Percentiles rank a stretch among this genome's conserved stretches.
These are phyloP conservation scores for Yamadazyma taylorii DNA, from an alignment of 1,139 yeast species.

Conservation along the genomic window DNA sequence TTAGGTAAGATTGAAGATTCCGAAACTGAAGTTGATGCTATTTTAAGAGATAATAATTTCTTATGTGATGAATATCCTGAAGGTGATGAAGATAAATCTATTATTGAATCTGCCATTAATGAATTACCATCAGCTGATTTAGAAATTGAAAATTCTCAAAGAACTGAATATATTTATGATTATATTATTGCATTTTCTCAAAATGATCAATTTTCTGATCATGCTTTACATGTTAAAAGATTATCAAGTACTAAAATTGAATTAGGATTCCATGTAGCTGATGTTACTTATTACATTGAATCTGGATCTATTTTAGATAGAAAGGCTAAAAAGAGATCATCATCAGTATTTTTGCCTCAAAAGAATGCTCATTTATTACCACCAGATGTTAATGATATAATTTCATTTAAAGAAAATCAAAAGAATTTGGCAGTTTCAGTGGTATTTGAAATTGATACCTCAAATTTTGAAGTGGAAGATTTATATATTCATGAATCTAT, in stretches of 20 bases:
- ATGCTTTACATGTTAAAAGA: constrained; percentile 75
- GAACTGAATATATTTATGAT: constrained; percentile 63
- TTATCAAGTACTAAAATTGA: constrained; percentile 61
- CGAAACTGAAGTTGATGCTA: constrained; percentile 81
- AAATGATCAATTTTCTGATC: constrained; percentile 62
- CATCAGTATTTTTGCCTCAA: constrained; percentile 90
- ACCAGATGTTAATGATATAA: constrained; percentile 52
- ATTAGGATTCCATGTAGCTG: constrained; percentile 78
- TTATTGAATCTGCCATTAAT: constrained; percentile 15
- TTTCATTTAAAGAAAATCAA: constrained; percentile 64
- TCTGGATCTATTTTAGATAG: constrained; percentile 80
- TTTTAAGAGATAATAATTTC: constrained; percentile 90
- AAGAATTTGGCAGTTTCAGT: constrained; percentile 74
- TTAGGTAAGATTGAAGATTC: constrained; percentile 80
- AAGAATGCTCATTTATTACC: constrained; percentile 72
- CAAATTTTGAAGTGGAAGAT: constrained; percentile 71
- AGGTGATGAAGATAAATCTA: constrained; percentile 28
- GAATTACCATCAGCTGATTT: constrained; percentile 41
- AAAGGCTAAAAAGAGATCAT: constrained; percentile 86
- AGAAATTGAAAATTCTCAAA: constrained; percentile 35
- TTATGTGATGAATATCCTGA: constrained; percentile 80
- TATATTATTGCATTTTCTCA: constrained; percentile 68
- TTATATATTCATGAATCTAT: constrained; percentile 77
- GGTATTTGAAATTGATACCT: constrained; percentile 76
- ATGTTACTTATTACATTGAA: constrained; percentile 68